Evolutionary conservation across 2,329 filamentous ascomycete genomes (phyloP), one percentile per base, ranked within the genome.

Genomic region (Sporothrix euskadiensis): DNA sequence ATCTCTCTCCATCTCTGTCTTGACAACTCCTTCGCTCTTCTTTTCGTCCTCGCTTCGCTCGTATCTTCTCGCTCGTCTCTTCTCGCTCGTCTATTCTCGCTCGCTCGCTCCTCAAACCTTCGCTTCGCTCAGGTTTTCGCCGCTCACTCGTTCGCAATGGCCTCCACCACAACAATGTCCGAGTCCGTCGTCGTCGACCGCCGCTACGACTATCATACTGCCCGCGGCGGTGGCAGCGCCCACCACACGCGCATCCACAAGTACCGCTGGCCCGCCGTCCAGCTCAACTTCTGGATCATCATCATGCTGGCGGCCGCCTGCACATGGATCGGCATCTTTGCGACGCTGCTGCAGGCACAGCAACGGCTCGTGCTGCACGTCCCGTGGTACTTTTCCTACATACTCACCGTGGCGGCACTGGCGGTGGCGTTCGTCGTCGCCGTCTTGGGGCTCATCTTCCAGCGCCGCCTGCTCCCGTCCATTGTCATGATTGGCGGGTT

Each of bases 331-430:
- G 90, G 89, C 71, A 85, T 91, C 26, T 89, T 90, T 76, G 83
- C 85, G 16, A 85, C 83, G 26, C 91, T 92, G 75, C 84, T 91
- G 74, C 82, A 86, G 75, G 85, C 87, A 47, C 90, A 92, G 79
- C 79, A 85, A 56, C 85, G 87, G 73, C 80, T 91, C 12, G 75
- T 81, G 1, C 82, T 91, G 9, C 81, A 83, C 3, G 81, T 89
- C 22, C 90, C 90, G 72, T 92, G 90, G 90, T 91, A 91, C 81
- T 91, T 92, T 76, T 84, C 89, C 9, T 92, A 91, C 83, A 89
- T 85, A 80, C 87, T 92, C 72, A 88, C 88, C 26, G 86, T 89
- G 72, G 82, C 82, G 35, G 78, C 83, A 26, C 86, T 94, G 32
- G 87, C 87, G 1, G 87, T 94, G 19, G 77, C 88, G 74, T 94